Evolutionary conservation across 1,284 basidiomycete genomes (phyloP), one percentile per base, ranked within the genome.

Genomic region (Ceratobasidium sp.): DNA sequence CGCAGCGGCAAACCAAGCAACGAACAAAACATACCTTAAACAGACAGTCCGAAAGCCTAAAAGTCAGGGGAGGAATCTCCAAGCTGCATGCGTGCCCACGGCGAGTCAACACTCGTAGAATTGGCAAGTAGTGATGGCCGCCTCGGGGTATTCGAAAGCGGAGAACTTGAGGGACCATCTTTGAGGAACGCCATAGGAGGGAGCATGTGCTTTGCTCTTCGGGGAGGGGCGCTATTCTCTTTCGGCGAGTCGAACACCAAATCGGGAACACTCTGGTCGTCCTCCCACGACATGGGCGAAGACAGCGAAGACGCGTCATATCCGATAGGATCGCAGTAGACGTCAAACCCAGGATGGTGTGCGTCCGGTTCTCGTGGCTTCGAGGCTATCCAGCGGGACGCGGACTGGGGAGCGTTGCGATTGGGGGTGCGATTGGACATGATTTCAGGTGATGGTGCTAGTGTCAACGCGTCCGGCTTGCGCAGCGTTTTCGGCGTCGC

Each of bases 251-350:
- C 66, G 47, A 47, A 57, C 13, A 58, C 66, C 41, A 69, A 43
- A 18, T 69, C 66, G 7, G 66, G 66, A 7, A 58, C 50, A n/a
- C 23, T 57, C 21, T 41, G 28, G 16, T 69, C 66, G 26, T 69
- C 66, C 6, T 69, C 66, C 66, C 66, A 69, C 16, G 52, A 9
- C 66, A 69, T 69, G 38, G 52, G 43, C 41, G 66, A 58, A 7
- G 49, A 9, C 38, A 21, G 18, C 1, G 41, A 8, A 4, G 66
- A 69, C 38, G 66, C 54, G 54, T 69, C 66, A 28, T 69, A 69
- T 18, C 66, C 66, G n/a, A 69, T 69, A 14, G 66, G 66, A 30
- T 69, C 66, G 54, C 66, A 69, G n/a, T 69, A 69, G n/a, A 69
- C 28, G 21, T 69, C 66, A n/a, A 69, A 69, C 2, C 66, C 66